Base-by-base conservation (phyloP, 1,284 basidiomycete genomes). In the Cutaneotrichosporon daszewskae region DNA sequence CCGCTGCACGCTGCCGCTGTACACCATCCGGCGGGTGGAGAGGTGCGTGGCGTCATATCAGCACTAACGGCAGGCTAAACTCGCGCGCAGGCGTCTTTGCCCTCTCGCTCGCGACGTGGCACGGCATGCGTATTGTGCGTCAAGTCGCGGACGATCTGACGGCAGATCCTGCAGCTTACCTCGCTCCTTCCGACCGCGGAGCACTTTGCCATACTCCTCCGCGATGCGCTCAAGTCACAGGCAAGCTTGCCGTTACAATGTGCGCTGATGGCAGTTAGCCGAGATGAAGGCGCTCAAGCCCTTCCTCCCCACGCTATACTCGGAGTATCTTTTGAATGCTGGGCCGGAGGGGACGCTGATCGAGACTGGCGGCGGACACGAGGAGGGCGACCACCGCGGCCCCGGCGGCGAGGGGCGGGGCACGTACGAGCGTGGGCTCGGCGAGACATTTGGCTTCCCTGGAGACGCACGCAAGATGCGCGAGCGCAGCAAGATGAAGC, bases 161-260 rank as follows among this genome's bases (percentile, higher is more conserved):
- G 2, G 8, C 48, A 95, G 91, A 85, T 96, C 54, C 80, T 98
- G 1, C 94, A 98, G 74, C 75, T 98, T 45, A 97, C 95, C 8
- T 90, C 91, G 1, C 77, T 98, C n/a, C 79, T 92, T 25, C 89
- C 91, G 8, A 91, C 88, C 0, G 95, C 94, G 33, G 94, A 98
- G 60, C 78, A 85, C 26, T 99, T 98, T 74, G 96, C 94, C 60
- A 79, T 85, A 1, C 76, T 88, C 3, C 78, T 99, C 3, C 83
- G 91, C 5, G 87, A 92, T 59, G 83, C 87, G 6, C 79, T 99
- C 51, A 96, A 94, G 71, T 76, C 83, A 1, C 88, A 96, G 57
- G 62, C 74, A 18, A 47, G 70, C 24, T 16, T 8, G 16, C 22
- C 10, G 20, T 25, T 28, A 5, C 17, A 22, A n/a, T 13, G 17